Conservation (phyloP, 768 basidiomycete genomes). For the Saitozyma sp. region DNA sequence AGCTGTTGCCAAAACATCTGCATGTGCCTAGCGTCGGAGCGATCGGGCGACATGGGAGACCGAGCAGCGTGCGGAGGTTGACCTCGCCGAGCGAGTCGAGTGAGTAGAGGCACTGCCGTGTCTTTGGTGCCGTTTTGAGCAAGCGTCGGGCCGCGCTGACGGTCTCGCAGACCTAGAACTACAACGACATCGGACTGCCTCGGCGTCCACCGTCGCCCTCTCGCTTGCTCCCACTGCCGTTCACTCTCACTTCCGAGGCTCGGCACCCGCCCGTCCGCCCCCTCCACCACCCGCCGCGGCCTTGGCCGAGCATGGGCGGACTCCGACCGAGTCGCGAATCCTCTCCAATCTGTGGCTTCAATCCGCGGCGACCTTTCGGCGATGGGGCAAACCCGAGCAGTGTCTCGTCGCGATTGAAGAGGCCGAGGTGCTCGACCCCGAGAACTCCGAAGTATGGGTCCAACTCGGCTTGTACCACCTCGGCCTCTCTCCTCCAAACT, state of each 20-base stretch:
- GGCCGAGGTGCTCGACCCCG: slow-evolving; percentile 83
- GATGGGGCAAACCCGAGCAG: slow-evolving; percentile 86
- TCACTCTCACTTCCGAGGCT: slow-evolving; percentile 18
- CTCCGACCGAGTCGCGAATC: slow-evolving; percentile 64
- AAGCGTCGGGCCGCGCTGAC: neutral
- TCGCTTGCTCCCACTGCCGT: slow-evolving; percentile 42
- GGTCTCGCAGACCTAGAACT: slow-evolving; percentile 3
- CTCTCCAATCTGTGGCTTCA: slow-evolving; percentile 89
- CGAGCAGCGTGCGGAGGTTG: slow-evolving; percentile 23
- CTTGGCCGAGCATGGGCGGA: slow-evolving; percentile 24
- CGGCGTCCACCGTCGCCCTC: slow-evolving; percentile 21
- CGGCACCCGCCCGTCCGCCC: slow-evolving; percentile 40
- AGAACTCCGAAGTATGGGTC: slow-evolving; percentile 88
- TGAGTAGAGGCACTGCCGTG: too few species aligned
- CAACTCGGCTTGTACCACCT: slow-evolving; percentile 63
- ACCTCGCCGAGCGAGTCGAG: neutral
- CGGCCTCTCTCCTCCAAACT: slow-evolving; percentile 61
- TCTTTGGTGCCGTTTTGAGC: too few species aligned
- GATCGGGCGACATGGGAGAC: slow-evolving; percentile 6
- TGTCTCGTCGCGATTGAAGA: slow-evolving; percentile 89
- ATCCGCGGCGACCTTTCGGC: slow-evolving; percentile 88
- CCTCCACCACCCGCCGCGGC: slow-evolving; percentile 55
- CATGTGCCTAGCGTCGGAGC: slow-evolving; percentile 32
- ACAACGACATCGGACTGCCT: slow-evolving; percentile 20
- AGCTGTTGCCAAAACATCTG: slow-evolving; percentile 38